Evolutionary conservation across 2,329 filamentous ascomycete species (phyloP), one percentile per base, ranked within the genome.

Genomic region (Ophiostoma populinum): DNA sequence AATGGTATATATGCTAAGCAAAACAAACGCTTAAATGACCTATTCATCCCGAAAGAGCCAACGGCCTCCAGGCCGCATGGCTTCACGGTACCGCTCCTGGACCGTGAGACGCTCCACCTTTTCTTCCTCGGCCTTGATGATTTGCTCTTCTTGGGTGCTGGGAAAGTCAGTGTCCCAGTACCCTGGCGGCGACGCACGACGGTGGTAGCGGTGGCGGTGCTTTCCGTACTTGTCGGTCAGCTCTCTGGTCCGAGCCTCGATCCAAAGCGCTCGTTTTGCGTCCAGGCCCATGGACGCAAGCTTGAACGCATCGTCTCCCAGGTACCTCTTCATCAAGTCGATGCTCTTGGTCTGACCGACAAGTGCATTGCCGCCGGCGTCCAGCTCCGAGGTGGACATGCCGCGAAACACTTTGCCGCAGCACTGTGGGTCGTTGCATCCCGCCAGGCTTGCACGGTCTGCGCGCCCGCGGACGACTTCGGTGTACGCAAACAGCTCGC

Each of bases 101-200:
- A 94, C 63, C 37, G 70, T 65, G 33, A 70, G 61, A 43, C 64
- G 66, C 49, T 80, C 75, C 40, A 70, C 57, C 45, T 63, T 63
- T n/a, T 61, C 63, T 0, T 78, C 79, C 49, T 75, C 72, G 40
- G 66, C 63, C 38, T 68, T 68, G 46, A 87, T 72, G 35, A 63
- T 58, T 45, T 70, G 61, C 19, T 75, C 56, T 54, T 94, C 81
- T 51, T 95, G 90, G 2, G 90, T 94, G 18, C 61, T 73, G 2
- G 87, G 86, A 51, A 98, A 92, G 45, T 92, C 87, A 2, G 78
- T 68, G 36, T 81, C 67, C 90, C 90, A 98, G 51, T 82, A 95
- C 0, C 85, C 86, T 2, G 83, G 82, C 10, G 90, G 86, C 8
- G 79, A 82, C 29, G 59, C 63, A 42, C 70, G 65, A 34, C 83